These are phyloP conservation scores for Rhizomucor pusillus DNA, from an alignment of 371 early-diverging fungal species.

Conservation along the genomic window DNA sequence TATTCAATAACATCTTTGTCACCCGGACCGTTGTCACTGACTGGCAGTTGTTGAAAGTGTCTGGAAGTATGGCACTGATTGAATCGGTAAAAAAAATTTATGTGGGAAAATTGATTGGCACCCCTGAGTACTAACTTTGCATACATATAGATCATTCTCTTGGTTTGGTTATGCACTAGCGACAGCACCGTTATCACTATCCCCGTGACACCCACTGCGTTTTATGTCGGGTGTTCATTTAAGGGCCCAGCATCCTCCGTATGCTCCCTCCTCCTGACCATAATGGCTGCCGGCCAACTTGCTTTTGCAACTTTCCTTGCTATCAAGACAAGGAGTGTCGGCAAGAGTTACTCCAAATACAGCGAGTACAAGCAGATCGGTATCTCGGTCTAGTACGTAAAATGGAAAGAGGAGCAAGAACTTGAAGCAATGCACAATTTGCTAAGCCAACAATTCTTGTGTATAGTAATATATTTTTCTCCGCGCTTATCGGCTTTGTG, in stretches of 20 bases:
- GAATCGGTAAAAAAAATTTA: slow-evolving; percentile 48
- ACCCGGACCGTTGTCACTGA: slow-evolving; percentile 55
- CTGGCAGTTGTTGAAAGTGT: slow-evolving; percentile 50
- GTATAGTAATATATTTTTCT: slow-evolving; percentile 57
- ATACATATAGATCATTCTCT: slow-evolving; percentile 33
- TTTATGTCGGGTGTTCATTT: slow-evolving; percentile 46
- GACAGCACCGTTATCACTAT: slow-evolving; percentile 25
- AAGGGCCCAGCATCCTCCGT: slow-evolving; percentile 28
- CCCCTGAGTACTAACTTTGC: background rate
- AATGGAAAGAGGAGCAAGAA: background rate
- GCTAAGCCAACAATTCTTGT: background rate
- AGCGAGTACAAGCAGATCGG: slow-evolving; percentile 61
- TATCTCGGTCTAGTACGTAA: slow-evolving; percentile 58
- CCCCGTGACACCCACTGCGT: slow-evolving; percentile 31
- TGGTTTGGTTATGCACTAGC: slow-evolving; percentile 37
- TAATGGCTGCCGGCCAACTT: slow-evolving; percentile 37
- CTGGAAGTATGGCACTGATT: slow-evolving; percentile 46
- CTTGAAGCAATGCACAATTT: background rate
- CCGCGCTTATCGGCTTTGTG: slow-evolving; percentile 48
- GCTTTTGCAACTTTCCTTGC: slow-evolving; percentile 51
- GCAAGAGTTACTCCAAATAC: slow-evolving; percentile 48
- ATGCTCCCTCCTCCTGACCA: slow-evolving; percentile 31
- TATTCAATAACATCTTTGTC: slow-evolving; percentile 62
- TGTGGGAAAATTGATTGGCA: background rate
- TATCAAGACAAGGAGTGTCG: slow-evolving; percentile 54